Evolutionary conservation across 2,329 filamentous ascomycete genomes (phyloP).

Genomic region (Magnaporthiopsis incrustans): DNA sequence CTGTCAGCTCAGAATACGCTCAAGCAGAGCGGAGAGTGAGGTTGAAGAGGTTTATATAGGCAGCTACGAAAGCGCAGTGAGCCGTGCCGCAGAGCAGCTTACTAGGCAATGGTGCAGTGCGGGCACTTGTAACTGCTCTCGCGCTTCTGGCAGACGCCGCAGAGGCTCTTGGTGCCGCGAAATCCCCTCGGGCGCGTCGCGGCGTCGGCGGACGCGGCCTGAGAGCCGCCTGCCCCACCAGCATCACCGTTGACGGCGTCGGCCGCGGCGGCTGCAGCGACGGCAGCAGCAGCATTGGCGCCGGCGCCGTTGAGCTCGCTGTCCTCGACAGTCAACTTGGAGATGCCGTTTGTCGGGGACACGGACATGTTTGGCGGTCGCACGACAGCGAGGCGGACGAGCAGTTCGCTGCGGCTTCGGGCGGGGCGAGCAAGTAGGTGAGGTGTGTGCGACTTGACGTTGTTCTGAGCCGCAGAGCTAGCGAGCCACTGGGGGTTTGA

Average conservation of each 20-base stretch:
- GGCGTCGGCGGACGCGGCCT: not conserved
- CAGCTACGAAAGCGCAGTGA: not conserved
- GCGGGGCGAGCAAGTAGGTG: not conserved
- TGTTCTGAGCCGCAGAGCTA: no score
- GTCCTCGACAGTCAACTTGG: constrained; percentile 5
- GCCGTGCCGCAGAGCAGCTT: constrained; percentile 21
- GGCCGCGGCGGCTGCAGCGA: not conserved
- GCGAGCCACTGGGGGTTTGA: not conserved
- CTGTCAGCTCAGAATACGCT: constrained; percentile 22
- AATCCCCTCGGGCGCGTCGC: not conserved
- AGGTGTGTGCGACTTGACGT: not conserved
- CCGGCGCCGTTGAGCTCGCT: not conserved
- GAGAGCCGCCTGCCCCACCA: not conserved
- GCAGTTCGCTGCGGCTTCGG: not conserved
- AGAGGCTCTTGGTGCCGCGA: constrained; percentile 25
- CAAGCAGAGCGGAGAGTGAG: not conserved
- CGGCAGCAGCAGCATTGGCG: not conserved
- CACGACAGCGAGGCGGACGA: not conserved
- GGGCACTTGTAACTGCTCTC: constrained; percentile 56
- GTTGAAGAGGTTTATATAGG: constrained; percentile 2
- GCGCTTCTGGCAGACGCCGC: constrained; percentile 43
- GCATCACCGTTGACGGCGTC: not conserved
- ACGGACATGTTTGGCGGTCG: not conserved
- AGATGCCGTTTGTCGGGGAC: constrained; percentile 7
- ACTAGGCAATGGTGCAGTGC: constrained; percentile 52